Base-by-base conservation (phyloP, 495 filamentous ascomycete species). In the Aspergillus baeticus region DNA sequence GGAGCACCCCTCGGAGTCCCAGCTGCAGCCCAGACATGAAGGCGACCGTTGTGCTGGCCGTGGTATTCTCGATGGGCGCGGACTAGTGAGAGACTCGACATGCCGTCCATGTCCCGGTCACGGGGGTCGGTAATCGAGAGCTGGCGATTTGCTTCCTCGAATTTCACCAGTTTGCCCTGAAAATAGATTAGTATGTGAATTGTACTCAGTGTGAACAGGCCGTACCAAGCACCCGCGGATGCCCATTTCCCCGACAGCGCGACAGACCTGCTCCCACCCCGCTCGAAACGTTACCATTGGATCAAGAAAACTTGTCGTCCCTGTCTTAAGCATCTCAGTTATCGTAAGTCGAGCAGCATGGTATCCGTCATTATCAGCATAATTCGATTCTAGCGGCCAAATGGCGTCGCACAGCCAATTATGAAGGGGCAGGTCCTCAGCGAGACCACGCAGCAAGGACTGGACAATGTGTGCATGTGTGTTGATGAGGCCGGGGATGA, bases 301-400 rank as follows among this genome's bases (percentile, higher is more conserved):
- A 38, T 78, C 75, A 4, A 78, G 64, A 36, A 78, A 78, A 43
- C 72, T 77, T 10, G 75, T 78, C 20, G 75, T 78, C 10, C 75
- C 75, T 0, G 69, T 73, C 57, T 72, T 70, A 10, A 78, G 58
- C 75, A 78, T 76, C 59, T 78, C 74, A 0, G 70, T 68, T 31
- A 74, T 74, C 1, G 73, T 76, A 21, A 78, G 63, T 15, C 65
- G 51, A 0, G 74, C 74, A 14, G 75, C 75, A 6, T 69, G 59
- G 39, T 69, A 69, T 0, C 75, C 75, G 61, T 78, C 75, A 6
- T 71, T 59, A 8, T 47, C 62, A 0, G 58, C 61, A 43, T 71
- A 76, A 26, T 64, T 66, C 1, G 70, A 67, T 55, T 78, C 72
- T 1, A 78, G 51, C 6, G 73, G 72, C 75, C 73, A 78, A 13